Conservation (phyloP, 1,284 basidiomycete species). For the Melampsora medusae region DNA sequence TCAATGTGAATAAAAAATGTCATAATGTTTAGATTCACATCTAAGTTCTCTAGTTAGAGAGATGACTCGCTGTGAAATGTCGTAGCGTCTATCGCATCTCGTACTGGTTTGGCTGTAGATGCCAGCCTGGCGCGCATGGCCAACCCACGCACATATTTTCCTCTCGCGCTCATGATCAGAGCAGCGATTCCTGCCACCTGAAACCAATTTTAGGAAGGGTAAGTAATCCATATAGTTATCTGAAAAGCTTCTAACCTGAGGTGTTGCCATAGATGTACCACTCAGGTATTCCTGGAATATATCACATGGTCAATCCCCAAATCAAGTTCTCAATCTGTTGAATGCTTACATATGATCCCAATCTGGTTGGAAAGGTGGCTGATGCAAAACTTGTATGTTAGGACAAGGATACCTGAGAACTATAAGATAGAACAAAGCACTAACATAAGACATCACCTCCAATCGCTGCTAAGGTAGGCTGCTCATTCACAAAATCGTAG, state of each 20-base stretch:
- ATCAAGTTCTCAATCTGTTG: background rate
- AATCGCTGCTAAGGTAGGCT: too few species aligned
- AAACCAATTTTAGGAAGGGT: too few species aligned
- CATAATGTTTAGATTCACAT: too few species aligned
- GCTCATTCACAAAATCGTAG: too few species aligned
- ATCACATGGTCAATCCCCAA: too few species aligned
- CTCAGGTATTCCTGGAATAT: conserved; percentile 10
- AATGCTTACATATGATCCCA: conserved; percentile 35
- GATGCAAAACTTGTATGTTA: background rate
- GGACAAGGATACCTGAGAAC: too few species aligned
- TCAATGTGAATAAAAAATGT: too few species aligned
- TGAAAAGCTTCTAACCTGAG: conserved; percentile 5
- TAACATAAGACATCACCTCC: too few species aligned
- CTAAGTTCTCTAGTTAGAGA: too few species aligned
- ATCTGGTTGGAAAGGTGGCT: conserved; percentile 35
- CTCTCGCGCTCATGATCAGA: conserved; percentile 20
- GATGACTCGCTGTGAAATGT: background rate
- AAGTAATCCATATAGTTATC: too few species aligned
- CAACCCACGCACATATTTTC: conserved; percentile 25
- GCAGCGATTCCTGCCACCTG: conserved; percentile 39
- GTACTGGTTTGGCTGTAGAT: background rate
- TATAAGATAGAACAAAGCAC: too few species aligned
- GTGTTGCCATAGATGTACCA: conserved; percentile 42
- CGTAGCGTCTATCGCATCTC: background rate
- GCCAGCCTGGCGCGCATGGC: conserved; percentile 16